Conservation (phyloP, 805 yeast species). For the Spathaspora hagerdaliae region DNA sequence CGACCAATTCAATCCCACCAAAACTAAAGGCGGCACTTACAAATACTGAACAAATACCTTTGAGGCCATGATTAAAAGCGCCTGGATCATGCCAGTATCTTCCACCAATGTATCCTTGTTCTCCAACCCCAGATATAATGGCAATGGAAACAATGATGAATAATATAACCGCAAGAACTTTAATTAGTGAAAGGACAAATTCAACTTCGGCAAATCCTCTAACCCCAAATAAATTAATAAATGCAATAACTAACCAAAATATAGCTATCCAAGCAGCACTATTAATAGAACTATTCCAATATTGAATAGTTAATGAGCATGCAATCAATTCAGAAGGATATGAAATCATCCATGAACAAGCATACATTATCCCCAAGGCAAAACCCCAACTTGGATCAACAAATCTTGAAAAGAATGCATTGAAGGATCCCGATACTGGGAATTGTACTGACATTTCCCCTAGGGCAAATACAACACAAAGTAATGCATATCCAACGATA, state of each 20-base stretch:
- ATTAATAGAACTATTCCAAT: slow-evolving; percentile 28
- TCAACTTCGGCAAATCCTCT: slow-evolving; percentile 37
- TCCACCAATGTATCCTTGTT: slow-evolving; percentile 30
- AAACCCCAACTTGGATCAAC: slow-evolving; percentile 36
- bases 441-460: slow-evolving; percentile 58
- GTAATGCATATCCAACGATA: slow-evolving; percentile 52
- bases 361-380: slow-evolving; percentile 31
- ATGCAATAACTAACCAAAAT: slow-evolving; percentile 24
- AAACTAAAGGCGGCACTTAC: slow-evolving; percentile 31
- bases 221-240: slow-evolving; percentile 31
- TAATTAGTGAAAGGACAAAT: slow-evolving; percentile 25
- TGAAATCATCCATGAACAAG: slow-evolving; percentile 31
- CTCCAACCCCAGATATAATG: slow-evolving; percentile 33
- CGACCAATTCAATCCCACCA: slow-evolving; percentile 35
- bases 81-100: slow-evolving; percentile 32
- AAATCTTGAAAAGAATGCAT: slow-evolving; percentile 30
- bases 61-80: slow-evolving; percentile 33
- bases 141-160: slow-evolving; percentile 32
- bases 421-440: slow-evolving; percentile 37
- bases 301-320: slow-evolving; percentile 31
- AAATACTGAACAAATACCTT: slow-evolving; percentile 33
- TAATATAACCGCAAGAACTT: slow-evolving; percentile 33
- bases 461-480: slow-evolving; percentile 53
- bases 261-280: slow-evolving; percentile 36
- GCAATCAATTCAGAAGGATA: slow-evolving; percentile 36